A percentile compares a stretch with the other conserved stretches of the same genome.
Evolutionary conservation across 2,329 filamentous ascomycete species (phyloP).

Genomic region (Colletotrichum cuscutae): DNA sequence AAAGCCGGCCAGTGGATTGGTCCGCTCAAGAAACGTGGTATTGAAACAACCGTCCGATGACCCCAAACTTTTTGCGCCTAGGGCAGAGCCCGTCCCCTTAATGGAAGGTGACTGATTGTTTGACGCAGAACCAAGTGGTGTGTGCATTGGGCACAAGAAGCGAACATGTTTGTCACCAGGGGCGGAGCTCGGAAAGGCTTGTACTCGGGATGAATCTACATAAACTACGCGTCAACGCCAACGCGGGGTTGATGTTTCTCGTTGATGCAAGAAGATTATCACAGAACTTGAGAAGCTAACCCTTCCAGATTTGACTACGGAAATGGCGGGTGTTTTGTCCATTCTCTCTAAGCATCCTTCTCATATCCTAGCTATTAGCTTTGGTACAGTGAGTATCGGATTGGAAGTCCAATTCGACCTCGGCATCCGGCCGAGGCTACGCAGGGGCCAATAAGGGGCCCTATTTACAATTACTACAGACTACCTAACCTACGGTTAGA

Average conservation of each 20-base stretch:
- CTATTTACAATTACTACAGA: too few species aligned
- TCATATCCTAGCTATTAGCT: neutral
- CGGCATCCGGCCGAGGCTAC: too few species aligned
- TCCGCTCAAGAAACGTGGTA: neutral
- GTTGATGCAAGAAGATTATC: neutral
- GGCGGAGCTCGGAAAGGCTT: neutral
- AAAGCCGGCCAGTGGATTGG: neutral
- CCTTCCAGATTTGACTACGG: neutral
- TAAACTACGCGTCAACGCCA: neutral
- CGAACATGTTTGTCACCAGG: neutral
- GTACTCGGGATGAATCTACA: neutral
- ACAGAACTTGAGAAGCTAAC: too few species aligned
- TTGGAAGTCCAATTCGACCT: too few species aligned
- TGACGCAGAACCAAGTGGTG: neutral
- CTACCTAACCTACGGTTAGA: too few species aligned
- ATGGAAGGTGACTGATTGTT: neutral
- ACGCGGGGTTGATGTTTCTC: neutral
- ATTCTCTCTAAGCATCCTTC: neutral
- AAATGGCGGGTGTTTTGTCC: neutral
- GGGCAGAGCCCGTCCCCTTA: too few species aligned
- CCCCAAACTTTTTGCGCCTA: neutral
- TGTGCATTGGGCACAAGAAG: neutral
- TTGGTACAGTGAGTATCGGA: slow-evolving; percentile 9
- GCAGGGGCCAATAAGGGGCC: too few species aligned
- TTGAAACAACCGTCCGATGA: neutral